Evolutionary conservation across 2,329 filamentous ascomycete genomes (phyloP).

Genomic region (Scedosporium boydii): DNA sequence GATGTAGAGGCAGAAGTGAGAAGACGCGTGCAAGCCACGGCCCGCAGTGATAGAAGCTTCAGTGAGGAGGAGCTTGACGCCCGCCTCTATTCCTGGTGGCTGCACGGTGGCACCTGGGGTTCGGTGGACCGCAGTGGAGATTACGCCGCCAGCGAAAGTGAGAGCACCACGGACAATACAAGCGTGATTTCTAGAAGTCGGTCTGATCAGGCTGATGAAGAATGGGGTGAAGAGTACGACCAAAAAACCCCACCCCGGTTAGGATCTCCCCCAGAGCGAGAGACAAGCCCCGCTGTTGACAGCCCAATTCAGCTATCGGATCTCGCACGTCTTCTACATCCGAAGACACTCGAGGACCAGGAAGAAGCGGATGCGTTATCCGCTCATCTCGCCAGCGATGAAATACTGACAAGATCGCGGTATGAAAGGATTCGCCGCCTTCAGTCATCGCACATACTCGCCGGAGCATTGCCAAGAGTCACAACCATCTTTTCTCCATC

Average conservation of each 20-base stretch:
- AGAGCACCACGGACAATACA: conserved; percentile 62
- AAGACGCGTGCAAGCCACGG: conserved; percentile 36
- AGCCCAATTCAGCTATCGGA: conserved; percentile 55
- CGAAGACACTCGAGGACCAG: conserved; percentile 64
- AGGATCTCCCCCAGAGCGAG: conserved; percentile 35
- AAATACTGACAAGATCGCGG: conserved; percentile 71
- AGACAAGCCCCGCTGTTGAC: conserved; percentile 51
- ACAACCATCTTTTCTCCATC: neutral
- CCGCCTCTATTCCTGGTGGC: conserved; percentile 78
- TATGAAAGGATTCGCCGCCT: conserved; percentile 60
- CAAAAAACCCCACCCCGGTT: conserved; percentile 66
- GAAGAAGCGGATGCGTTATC: conserved; percentile 75
- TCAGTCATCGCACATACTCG: conserved; percentile 56
- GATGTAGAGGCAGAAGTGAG: conserved; percentile 78
- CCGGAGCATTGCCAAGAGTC: conserved; percentile 9
- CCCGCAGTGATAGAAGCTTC: conserved; percentile 19
- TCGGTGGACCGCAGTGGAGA: conserved; percentile 72
- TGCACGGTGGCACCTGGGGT: conserved; percentile 75
- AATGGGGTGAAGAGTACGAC: conserved; percentile 32
- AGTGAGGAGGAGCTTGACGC: conserved; percentile 61
- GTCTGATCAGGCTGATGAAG: conserved; percentile 26
- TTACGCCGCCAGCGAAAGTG: conserved; percentile 48
- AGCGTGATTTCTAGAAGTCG: conserved; percentile 58
- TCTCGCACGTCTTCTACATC: conserved; percentile 74
- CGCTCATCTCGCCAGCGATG: conserved; percentile 62